These are phyloP conservation scores for Miscanthus sacchariflorus DNA, from an alignment of 202 grass and related monocot genomes.

Conservation along the genomic window DNA sequence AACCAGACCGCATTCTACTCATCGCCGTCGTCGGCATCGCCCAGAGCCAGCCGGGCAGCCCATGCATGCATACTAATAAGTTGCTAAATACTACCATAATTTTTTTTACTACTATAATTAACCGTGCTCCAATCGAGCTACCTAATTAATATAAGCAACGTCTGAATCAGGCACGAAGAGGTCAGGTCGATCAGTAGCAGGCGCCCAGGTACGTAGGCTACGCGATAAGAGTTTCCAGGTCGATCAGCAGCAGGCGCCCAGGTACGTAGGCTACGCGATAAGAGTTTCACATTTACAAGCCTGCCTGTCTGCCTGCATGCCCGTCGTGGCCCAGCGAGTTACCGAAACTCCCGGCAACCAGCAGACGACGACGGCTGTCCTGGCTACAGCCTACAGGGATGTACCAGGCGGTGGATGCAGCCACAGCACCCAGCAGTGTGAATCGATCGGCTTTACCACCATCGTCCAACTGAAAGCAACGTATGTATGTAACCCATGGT, in stretches of 20 bases:
- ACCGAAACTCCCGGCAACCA: slow-evolving; percentile 38
- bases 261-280: background rate
- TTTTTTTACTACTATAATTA: too few species aligned
- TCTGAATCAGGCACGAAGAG: too few species aligned
- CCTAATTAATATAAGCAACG: too few species aligned
- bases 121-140: too few species aligned
- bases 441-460: background rate
- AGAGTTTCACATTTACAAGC: slow-evolving; percentile 19
- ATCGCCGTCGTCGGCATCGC: background rate
- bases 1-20: background rate
- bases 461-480: background rate
- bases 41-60: background rate
- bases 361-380: background rate
- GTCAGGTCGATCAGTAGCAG: too few species aligned
- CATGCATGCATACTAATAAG: too few species aligned
- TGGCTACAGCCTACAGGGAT: background rate
- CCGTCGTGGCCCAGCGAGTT: slow-evolving; percentile 12
- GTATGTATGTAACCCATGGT: too few species aligned
- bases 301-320: background rate
- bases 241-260: background rate
- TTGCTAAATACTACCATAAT: too few species aligned
- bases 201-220: too few species aligned
- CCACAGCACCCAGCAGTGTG: background rate
- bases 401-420: background rate
- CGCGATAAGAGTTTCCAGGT: slow-evolving; percentile 2